Evolutionary conservation across 2,329 filamentous ascomycete species (phyloP).

Genomic region (Xylaria sp.): DNA sequence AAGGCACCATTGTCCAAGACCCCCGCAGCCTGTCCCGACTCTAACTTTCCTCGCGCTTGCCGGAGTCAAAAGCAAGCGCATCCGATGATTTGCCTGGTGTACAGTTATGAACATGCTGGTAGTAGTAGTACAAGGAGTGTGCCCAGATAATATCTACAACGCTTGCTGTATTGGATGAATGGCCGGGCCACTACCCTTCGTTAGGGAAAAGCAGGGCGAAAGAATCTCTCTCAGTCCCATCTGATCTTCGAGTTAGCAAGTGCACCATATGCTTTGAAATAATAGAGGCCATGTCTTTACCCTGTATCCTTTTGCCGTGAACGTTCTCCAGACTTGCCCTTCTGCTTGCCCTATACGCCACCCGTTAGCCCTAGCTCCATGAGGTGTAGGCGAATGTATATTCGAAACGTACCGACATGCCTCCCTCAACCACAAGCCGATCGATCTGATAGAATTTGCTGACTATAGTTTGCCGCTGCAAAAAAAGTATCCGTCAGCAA

Average conservation of each 20-base stretch:
- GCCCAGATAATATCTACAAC: constrained; percentile 16
- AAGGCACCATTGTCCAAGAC: not conserved
- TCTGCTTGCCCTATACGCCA: constrained; percentile 72
- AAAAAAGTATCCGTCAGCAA: constrained; percentile 22
- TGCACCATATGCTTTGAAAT: not conserved
- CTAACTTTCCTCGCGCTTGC: constrained; percentile 27
- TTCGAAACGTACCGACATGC: constrained; percentile 73
- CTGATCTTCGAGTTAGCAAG: constrained; percentile 24
- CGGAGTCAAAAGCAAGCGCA: constrained; percentile 26
- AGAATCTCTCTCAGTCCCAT: constrained; percentile 30
- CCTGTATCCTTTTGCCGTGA: constrained; percentile 82
- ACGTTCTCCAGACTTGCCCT: constrained; percentile 72
- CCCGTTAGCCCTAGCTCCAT: constrained; percentile 21
- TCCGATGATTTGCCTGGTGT: constrained; percentile 34
- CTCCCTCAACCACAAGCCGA: constrained; percentile 89
- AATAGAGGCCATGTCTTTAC: constrained; percentile 59
- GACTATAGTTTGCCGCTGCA: constrained; percentile 90
- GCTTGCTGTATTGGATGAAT: constrained; percentile 10
- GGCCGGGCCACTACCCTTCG: constrained; percentile 9
- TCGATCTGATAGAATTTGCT: constrained; percentile 96
- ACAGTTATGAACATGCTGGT: constrained; percentile 33
- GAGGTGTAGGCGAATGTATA: not conserved
- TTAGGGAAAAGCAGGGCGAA: not conserved
- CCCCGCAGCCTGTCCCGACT: constrained; percentile 5
- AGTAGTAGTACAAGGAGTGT: constrained; percentile 40